Evolutionary conservation across 345 rosid genomes (phyloP).

Genomic region (Ailanthus altissimus): DNA sequence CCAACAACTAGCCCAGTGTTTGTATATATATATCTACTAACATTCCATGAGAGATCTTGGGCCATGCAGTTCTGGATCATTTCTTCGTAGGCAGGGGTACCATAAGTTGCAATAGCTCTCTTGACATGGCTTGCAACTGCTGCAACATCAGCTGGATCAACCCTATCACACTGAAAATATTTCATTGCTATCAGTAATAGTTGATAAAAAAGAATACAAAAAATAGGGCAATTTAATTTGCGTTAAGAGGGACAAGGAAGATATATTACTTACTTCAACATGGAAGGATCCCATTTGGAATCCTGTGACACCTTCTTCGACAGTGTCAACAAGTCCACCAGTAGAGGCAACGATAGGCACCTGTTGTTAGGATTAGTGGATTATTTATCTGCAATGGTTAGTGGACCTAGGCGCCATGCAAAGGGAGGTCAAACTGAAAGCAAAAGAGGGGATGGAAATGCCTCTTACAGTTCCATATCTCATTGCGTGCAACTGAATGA

Average conservation of each 20-base stretch:
- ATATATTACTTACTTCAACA: constrained; percentile 54
- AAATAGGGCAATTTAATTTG: neutral
- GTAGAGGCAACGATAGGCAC: constrained; percentile 90
- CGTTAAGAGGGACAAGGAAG: neutral
- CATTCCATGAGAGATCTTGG: constrained; percentile 96
- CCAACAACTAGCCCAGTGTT: neutral
- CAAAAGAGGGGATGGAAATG: neutral
- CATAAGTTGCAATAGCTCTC: constrained; percentile 63
- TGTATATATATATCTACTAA: constrained; percentile 31
- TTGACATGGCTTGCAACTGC: constrained; percentile 56
- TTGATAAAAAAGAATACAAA: neutral
- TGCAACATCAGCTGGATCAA: constrained; percentile 77
- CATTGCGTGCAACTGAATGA: constrained; percentile 95
- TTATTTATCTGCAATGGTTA: neutral
- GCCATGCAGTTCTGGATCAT: constrained; percentile 90
- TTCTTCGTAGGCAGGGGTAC: constrained; percentile 60
- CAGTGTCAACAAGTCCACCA: constrained; percentile 94
- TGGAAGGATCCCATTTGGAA: constrained; percentile 85
- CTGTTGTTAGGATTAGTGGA: constrained; percentile 29
- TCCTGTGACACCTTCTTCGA: constrained; percentile 89
- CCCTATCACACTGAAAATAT: constrained; percentile 64
- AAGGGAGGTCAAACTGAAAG: neutral
- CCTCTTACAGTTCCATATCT: constrained; percentile 84
- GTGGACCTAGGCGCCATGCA: neutral
- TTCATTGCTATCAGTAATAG: constrained; percentile 4